These are phyloP conservation scores for Ogataea haglerorum DNA, from an alignment of 805 yeast species.

Conservation along the genomic window DNA sequence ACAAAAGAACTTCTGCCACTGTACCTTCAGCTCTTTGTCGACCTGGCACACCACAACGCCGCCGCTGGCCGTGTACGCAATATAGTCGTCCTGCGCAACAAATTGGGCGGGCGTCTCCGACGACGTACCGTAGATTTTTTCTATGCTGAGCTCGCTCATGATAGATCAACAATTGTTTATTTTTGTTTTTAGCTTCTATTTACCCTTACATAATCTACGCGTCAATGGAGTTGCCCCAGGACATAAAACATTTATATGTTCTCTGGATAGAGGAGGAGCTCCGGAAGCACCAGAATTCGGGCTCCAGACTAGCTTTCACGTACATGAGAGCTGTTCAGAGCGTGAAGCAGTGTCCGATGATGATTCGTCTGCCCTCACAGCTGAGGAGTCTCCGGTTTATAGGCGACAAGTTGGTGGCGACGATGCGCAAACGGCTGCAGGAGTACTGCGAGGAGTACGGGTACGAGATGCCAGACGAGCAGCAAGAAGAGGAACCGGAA, in stretches of 20 bases:
- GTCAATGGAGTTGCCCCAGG: slow-evolving; percentile 41
- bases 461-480: slow-evolving; percentile 39
- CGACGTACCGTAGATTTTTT: slow-evolving; percentile 46
- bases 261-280: slow-evolving; percentile 59
- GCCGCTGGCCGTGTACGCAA: slow-evolving; percentile 58
- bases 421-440: slow-evolving; percentile 44
- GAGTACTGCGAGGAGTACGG: slow-evolving; percentile 58
- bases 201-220: slow-evolving; percentile 9
- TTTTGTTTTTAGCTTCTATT: not conserved
- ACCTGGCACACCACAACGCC: slow-evolving; percentile 51
- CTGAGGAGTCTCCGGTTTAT: slow-evolving; percentile 58
- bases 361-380: slow-evolving; percentile 54
- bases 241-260: slow-evolving; percentile 49
- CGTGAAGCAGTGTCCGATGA: slow-evolving; percentile 41
- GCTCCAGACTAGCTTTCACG: slow-evolving; percentile 49
- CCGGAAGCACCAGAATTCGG: slow-evolving; percentile 41
- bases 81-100: slow-evolving; percentile 35
- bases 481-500: slow-evolving; percentile 4
- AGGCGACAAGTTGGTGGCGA: slow-evolving; percentile 65
- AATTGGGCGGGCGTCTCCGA: slow-evolving; percentile 41
- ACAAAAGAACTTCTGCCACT: slow-evolving; percentile 48
- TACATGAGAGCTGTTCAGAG: slow-evolving; percentile 56
- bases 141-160: slow-evolving; percentile 21
- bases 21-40: slow-evolving; percentile 22
- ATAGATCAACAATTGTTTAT: slow-evolving; percentile 12